These are phyloP conservation scores for Oxytropis ochrocephala DNA, from an alignment of 306 rosid species.

Conservation along the genomic window DNA sequence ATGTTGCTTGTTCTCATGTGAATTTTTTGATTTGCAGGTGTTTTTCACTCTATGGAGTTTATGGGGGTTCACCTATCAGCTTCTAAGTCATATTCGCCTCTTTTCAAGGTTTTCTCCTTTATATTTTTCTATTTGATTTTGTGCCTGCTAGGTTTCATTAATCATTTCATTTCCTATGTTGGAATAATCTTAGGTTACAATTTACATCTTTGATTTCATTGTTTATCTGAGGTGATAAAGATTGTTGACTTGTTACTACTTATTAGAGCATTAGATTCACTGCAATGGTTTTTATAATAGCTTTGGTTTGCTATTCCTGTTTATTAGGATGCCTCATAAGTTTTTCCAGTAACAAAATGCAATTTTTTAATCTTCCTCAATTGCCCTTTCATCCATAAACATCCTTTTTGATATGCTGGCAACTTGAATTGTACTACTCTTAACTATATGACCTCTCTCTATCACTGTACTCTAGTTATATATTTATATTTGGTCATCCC, in stretches of 20 bases:
- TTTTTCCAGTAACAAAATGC: not conserved
- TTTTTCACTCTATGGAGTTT: slow-evolving; percentile 28
- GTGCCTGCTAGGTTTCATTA: not conserved
- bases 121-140: not conserved
- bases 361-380: slow-evolving; percentile 1
- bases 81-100: slow-evolving; percentile 35
- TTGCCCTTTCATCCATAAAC: not conserved
- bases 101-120: slow-evolving; percentile 47
- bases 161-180: not conserved
- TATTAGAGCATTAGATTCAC: not conserved
- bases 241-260: not conserved
- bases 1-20: slow-evolving; percentile 11
- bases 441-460: not conserved
- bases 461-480: not conserved
- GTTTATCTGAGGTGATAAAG: not conserved
- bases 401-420: not conserved
- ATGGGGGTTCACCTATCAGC: slow-evolving; percentile 41
- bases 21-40: slow-evolving; percentile 35
- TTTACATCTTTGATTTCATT: not conserved
- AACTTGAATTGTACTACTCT: not conserved
- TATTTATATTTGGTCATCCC: not conserved
- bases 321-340: not conserved
- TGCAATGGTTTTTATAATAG: not conserved
- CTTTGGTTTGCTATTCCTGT: not conserved
- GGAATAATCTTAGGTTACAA: not conserved